Evolutionary conservation across 2,329 filamentous ascomycete genomes (phyloP).

Genomic region (Talaromyces sp.): DNA sequence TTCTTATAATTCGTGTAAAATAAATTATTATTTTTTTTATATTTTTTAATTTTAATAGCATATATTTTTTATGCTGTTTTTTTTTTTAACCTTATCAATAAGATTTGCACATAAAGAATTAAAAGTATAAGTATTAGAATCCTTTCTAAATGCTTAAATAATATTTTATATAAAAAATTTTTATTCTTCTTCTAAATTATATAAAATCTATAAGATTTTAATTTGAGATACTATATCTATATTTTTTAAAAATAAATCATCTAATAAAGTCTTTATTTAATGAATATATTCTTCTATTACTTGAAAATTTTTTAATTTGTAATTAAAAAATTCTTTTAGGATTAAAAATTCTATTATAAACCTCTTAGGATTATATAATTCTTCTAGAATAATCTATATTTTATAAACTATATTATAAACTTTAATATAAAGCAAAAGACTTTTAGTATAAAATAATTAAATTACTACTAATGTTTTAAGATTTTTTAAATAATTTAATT

Average conservation of each 20-base stretch:
- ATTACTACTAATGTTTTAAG: background rate
- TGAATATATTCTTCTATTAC: background rate
- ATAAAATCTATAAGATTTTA: slow-evolving; percentile 3
- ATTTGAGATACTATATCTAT: background rate
- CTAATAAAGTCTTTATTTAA: background rate
- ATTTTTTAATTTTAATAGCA: too few relatives aligned
- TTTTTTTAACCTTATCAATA: too few relatives aligned
- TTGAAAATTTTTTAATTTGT: background rate
- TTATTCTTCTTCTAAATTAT: background rate
- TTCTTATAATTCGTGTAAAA: too few relatives aligned
- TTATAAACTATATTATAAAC: background rate
- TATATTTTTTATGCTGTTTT: too few relatives aligned
- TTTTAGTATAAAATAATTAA: background rate
- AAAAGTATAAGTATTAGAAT: background rate
- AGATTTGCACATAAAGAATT: too few relatives aligned
- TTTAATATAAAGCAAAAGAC: background rate
- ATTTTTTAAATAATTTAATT: background rate
- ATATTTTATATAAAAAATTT: slow-evolving; percentile 1
- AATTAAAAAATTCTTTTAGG: slow-evolving; percentile 1
- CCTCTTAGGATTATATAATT: too few relatives aligned
- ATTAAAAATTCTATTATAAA: background rate
- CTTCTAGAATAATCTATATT: too few relatives aligned
- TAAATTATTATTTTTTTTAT: too few relatives aligned
- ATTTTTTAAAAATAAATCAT: slow-evolving; percentile 3
- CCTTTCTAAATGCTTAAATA: background rate